Evolutionary conservation across 2,329 filamentous ascomycete species (phyloP), one percentile per base, ranked within the genome.

Genomic region (Paecilomyces dactylethromorphus): DNA sequence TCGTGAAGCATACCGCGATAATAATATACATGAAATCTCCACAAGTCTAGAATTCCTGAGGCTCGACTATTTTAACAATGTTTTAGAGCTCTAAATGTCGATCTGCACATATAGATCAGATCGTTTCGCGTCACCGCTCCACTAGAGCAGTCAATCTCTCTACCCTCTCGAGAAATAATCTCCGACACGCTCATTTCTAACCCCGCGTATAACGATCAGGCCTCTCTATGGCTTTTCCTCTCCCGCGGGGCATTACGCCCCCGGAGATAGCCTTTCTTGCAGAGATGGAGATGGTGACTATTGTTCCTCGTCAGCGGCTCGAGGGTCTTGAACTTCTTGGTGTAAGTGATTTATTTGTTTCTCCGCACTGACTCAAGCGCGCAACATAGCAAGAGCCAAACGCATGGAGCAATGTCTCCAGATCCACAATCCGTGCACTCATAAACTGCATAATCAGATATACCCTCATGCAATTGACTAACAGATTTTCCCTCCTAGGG

Each of bases 201-300:
- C 33, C 31, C n/a, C 29, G n/a, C 31, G 53, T 33, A 31, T 33
- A 45, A 45, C 39, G 29, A 45, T 33, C 22, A 33, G 13, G 60
- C 63, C 59, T 59, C 52, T 61, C 65, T 57, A 87, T 87, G 85
- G 84, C 84, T 56, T 81, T 86, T 64, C 83, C 84, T 63, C 79
- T 87, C 50, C 82, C 83, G 45, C 79, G 82, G 63, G 84, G 88
- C 74, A 83, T 97, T 52, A 88, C 90, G 67, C 91, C 94, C 60
- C 82, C 90, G 63, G 94, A 99, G 78, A 89, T 95, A 53, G 90
- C 92, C 55, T 99, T 97, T 71, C 80, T 97, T 29, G 96, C 92
- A 75, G 94, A 99, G 79, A 97, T 97, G 92, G 93, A 97, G 78
- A 85, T 91, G 68, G 89, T 99, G 58, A 97, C 92, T 0, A 84